Conservation (phyloP, 208 protist genomes). For the Plasmodiophora brassicae region DNA sequence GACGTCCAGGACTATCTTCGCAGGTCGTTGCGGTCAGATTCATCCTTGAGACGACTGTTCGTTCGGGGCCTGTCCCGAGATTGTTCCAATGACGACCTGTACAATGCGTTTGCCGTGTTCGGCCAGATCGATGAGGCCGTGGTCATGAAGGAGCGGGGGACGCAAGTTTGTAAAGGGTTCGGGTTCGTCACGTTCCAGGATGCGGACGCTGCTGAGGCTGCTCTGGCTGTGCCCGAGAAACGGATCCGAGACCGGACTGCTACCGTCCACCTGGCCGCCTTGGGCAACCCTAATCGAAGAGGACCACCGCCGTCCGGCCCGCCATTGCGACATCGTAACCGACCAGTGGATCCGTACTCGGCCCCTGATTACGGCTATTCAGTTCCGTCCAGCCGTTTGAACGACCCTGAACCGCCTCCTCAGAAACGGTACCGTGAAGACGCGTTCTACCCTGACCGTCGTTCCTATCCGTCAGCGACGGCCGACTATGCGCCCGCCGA, state of each 20-base stretch:
- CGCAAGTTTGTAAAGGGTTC: not conserved
- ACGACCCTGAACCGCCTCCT: too few species aligned
- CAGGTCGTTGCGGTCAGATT: not conserved
- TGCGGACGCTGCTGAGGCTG: not conserved
- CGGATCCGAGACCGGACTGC: not conserved
- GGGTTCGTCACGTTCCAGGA: not conserved
- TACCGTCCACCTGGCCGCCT: not conserved
- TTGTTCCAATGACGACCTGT: not conserved
- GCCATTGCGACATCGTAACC: too few species aligned
- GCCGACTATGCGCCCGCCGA: too few species aligned
- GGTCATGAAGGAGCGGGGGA: not conserved
- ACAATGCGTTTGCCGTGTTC: not conserved
- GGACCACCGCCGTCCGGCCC: too few species aligned
- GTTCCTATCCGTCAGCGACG: too few species aligned
- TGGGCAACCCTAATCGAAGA: too few species aligned
- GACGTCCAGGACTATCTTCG: not conserved
- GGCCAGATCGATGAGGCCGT: not conserved
- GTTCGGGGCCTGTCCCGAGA: not conserved
- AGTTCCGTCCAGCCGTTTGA: too few species aligned
- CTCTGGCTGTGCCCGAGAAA: not conserved
- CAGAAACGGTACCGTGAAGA: too few species aligned
- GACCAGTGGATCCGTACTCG: too few species aligned
- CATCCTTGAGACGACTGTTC: not conserved
- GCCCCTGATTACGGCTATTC: too few species aligned
- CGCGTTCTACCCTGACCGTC: too few species aligned